These are phyloP conservation scores for Penicillium brasilianum DNA, from an alignment of 2,329 filamentous ascomycete genomes.

Conservation along the genomic window DNA sequence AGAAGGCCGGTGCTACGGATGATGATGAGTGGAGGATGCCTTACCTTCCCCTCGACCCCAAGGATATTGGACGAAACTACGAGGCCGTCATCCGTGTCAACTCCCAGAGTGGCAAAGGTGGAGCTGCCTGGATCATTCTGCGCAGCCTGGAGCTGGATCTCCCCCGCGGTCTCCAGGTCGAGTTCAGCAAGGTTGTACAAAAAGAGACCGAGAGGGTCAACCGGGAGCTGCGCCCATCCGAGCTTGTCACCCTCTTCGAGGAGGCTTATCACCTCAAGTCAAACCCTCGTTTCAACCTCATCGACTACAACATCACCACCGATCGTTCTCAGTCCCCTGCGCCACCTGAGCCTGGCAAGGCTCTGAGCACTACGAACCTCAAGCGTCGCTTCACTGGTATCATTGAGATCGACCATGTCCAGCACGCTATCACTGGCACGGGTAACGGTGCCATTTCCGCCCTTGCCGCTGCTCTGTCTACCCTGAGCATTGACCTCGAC, in stretches of 20 bases:
- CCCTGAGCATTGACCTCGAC: conserved; percentile 82
- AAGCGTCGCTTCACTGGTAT: conserved; percentile 84
- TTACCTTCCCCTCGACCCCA: conserved; percentile 89
- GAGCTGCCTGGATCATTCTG: conserved; percentile 91
- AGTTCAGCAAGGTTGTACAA: conserved; percentile 88
- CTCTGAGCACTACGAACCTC: conserved; percentile 76
- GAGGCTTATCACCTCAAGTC: conserved; percentile 81
- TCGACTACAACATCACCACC: conserved; percentile 89
- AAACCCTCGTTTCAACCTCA: conserved; percentile 81
- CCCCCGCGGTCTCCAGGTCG: conserved; percentile 87
- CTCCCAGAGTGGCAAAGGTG: conserved; percentile 93
- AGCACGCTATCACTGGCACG: conserved; percentile 77
- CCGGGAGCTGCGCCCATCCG: conserved; percentile 79
- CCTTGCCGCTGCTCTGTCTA: conserved; percentile 78
- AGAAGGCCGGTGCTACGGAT: conserved; percentile 61
- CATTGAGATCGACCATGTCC: conserved; percentile 77
- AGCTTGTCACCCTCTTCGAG: conserved; percentile 89
- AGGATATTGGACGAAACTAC: conserved; percentile 95
- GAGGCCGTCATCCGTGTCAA: conserved; percentile 98
- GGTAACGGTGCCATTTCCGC: conserved; percentile 92
- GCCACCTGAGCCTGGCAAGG: conserved; percentile 70
- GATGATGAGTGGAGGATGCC: conserved; percentile 82
- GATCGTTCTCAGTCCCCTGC: conserved; percentile 79
- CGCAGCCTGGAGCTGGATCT: conserved; percentile 88
- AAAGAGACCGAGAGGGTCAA: conserved; percentile 76